These are phyloP conservation scores for Xylaria multiplex DNA, from an alignment of 2,329 filamentous ascomycete species.

Conservation along the genomic window DNA sequence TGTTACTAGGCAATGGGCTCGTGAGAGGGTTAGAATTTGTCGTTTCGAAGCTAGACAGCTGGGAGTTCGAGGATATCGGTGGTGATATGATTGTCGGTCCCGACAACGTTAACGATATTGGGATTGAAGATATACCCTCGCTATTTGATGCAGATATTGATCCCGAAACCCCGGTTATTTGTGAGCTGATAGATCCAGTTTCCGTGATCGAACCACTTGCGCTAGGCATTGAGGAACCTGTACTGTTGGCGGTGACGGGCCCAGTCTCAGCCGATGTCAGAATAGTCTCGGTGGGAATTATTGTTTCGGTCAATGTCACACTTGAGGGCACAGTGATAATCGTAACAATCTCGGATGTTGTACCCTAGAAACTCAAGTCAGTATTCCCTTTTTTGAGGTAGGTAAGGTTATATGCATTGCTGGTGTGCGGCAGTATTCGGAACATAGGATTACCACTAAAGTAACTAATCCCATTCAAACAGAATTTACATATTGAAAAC, in stretches of 20 bases:
- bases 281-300: conserved; percentile 38
- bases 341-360: conserved; percentile 32
- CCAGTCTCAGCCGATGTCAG: conserved; percentile 40
- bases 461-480: not conserved
- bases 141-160: conserved; percentile 29
- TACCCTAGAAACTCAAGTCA: conserved; percentile 27
- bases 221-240: conserved; percentile 20
- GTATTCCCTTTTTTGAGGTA: conserved; percentile 14
- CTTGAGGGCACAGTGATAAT: conserved; percentile 38
- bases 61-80: not conserved
- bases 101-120: conserved; percentile 15
- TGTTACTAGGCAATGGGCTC: conserved; percentile 15
- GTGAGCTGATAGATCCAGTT: conserved; percentile 8
- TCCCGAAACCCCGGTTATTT: conserved; percentile 5
- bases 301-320: conserved; percentile 36
- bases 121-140: not conserved
- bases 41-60: conserved; percentile 13
- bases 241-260: conserved; percentile 38
- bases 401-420: not conserved
- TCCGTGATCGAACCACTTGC: conserved; percentile 27
- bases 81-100: conserved; percentile 2
- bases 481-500: not conserved
- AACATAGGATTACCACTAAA: not conserved
- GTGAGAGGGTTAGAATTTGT: conserved; percentile 23
- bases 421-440: not conserved